A percentile compares a stretch with the other conserved stretches of the same genome.
Evolutionary conservation across 371 early-diverging fungal genomes (phyloP).

Genomic region (Capillidium heterosporum): DNA sequence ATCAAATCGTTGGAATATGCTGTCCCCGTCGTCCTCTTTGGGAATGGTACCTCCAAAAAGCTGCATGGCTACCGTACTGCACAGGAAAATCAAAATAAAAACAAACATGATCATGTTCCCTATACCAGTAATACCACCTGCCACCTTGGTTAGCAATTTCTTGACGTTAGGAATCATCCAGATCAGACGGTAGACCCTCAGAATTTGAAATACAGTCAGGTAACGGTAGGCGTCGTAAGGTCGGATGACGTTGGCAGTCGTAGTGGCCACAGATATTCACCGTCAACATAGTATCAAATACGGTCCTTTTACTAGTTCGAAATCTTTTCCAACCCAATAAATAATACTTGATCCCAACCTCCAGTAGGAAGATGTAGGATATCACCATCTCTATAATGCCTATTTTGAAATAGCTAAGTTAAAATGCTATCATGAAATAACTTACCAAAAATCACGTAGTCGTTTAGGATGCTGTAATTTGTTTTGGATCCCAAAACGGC

Average conservation of each 20-base stretch:
- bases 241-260: conserved; percentile 28
- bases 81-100: conserved; percentile 25
- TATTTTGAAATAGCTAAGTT: conserved; percentile 1
- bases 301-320: conserved; percentile 22
- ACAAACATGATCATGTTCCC: conserved; percentile 42
- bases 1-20: background rate
- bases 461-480: background rate
- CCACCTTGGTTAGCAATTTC: conserved; percentile 30
- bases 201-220: conserved; percentile 37
- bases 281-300: conserved; percentile 28
- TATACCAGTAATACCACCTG: conserved; percentile 35
- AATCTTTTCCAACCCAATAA: conserved; percentile 19
- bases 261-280: conserved; percentile 22
- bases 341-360: conserved; percentile 25
- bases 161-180: conserved; percentile 31
- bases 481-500: background rate
- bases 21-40: background rate
- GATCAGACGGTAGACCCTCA: conserved; percentile 35
- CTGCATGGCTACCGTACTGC: conserved; percentile 16
- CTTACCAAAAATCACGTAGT: background rate
- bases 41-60: conserved; percentile 1
- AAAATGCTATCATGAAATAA: background rate
- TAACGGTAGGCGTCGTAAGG: conserved; percentile 24
- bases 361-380: conserved; percentile 29
- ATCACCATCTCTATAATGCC: conserved; percentile 25